These are phyloP conservation scores for Microdochium bolleyi DNA, from an alignment of 2,329 filamentous ascomycete species.

Conservation along the genomic window DNA sequence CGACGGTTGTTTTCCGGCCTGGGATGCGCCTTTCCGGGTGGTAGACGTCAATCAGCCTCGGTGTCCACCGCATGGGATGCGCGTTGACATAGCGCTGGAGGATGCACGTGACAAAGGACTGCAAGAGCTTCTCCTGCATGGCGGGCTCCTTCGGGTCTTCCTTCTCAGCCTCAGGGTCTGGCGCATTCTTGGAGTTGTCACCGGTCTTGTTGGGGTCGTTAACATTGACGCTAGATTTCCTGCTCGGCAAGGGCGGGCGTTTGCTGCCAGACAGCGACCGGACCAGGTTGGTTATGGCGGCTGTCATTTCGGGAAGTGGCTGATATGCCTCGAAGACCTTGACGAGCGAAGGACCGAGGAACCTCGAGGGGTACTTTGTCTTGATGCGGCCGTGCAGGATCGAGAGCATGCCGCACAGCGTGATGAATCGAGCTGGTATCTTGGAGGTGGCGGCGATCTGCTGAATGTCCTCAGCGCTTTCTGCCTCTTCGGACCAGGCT, in stretches of 20 bases:
- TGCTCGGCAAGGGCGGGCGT: conserved; percentile 52
- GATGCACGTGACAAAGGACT: conserved; percentile 71
- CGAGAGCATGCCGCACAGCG: conserved; percentile 62
- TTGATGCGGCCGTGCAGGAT: conserved; percentile 68
- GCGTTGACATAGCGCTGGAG: conserved; percentile 64
- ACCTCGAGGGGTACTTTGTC: conserved; percentile 70
- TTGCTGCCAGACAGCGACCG: conserved; percentile 61
- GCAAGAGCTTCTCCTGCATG: conserved; percentile 57
- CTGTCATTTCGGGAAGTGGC: conserved; percentile 58
- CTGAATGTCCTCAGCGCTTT: conserved; percentile 11
- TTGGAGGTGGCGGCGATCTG: conserved; percentile 9
- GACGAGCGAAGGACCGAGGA: conserved; percentile 68
- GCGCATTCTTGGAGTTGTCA: conserved; percentile 45
- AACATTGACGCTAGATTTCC: conserved; percentile 49
- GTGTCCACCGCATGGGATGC: conserved; percentile 52
- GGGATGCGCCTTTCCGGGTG: conserved; percentile 57
- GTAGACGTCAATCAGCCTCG: conserved; percentile 60
- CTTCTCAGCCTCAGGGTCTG: conserved; percentile 53
- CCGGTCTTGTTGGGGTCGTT: conserved; percentile 48
- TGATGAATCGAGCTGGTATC: conserved; percentile 49
- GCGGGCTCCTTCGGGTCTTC: conserved; percentile 47
- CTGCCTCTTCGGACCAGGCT: conserved; percentile 13
- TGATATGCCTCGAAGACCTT: conserved; percentile 61
- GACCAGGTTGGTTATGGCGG: conserved; percentile 62
- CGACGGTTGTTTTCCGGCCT: conserved; percentile 50